A percentile compares a stretch with the other conserved stretches of the same genome.
phyloP scores from a whole-genome alignment of 352 stramenopile species.

The Thalassiosira livingstoniorum region DNA sequence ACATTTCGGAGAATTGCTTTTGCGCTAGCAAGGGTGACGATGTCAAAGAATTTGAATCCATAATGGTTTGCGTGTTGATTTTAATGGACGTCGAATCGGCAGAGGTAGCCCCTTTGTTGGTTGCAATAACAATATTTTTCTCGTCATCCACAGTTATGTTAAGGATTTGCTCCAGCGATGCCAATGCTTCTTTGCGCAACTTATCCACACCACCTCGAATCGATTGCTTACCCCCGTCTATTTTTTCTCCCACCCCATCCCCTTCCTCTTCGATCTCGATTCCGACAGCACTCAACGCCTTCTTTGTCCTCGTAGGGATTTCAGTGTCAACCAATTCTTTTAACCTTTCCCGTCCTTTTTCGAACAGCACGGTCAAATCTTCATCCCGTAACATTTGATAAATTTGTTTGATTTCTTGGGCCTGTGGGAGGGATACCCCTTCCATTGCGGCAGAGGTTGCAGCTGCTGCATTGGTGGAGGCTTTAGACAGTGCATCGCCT shows the following conservation, averaged over 20 bases:
- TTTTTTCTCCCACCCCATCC: conserved; percentile 17
- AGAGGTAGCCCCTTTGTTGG: conserved; percentile 24
- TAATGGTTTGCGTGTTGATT: conserved; percentile 31
- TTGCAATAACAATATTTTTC: conserved; percentile 60
- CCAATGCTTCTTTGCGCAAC: conserved; percentile 71
- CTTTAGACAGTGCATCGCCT: conserved; percentile 22
- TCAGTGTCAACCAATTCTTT: conserved; percentile 75
- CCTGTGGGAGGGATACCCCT: conserved; percentile 44
- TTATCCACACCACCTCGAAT: conserved; percentile 41
- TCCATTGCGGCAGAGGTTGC: not conserved
- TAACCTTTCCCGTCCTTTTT: conserved; percentile 71
- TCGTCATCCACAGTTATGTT: conserved; percentile 46
- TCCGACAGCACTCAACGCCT: conserved; percentile 67
- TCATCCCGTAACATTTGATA: conserved; percentile 83
- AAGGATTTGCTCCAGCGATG: conserved; percentile 73
- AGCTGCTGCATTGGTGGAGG: conserved; percentile 1
- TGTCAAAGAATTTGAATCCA: not conserved
- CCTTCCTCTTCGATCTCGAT: conserved; percentile 68
- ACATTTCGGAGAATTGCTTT: conserved; percentile 73
- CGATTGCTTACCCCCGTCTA: conserved; percentile 5
- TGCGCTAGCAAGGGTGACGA: conserved; percentile 28
- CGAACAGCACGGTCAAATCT: conserved; percentile 77
- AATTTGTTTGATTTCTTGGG: conserved; percentile 74
- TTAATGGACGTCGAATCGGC: conserved; percentile 11
- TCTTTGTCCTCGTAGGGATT: conserved; percentile 67